phyloP scores from a whole-genome alignment of 345 rosid species.

The Brassica cretica region DNA sequence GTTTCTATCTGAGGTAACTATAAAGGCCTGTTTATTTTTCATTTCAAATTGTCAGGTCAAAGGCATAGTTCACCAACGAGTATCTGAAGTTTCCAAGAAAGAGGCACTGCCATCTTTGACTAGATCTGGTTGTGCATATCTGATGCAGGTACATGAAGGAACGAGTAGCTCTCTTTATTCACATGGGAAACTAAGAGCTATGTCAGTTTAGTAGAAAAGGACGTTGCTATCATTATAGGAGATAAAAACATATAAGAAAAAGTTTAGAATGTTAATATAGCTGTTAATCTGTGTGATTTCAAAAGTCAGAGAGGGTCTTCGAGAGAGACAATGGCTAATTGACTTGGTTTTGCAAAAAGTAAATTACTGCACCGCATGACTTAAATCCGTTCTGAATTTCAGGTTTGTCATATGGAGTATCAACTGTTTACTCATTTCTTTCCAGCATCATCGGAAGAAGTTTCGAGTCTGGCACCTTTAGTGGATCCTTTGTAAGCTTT shows the following conservation, averaged over 20 bases:
- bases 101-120: conserved; percentile 92
- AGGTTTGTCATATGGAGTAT: conserved; percentile 97
- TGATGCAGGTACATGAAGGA: conserved; percentile 70
- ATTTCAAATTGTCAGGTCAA: conserved; percentile 53
- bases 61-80: conserved; percentile 87
- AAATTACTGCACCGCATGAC: conserved; percentile 8
- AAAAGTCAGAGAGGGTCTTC: conserved; percentile 9
- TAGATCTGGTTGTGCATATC: conserved; percentile 95
- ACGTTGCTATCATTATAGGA: neutral
- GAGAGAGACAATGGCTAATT: neutral
- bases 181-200: conserved; percentile 12
- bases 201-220: conserved; percentile 18
- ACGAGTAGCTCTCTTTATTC: neutral
- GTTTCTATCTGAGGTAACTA: conserved; percentile 21
- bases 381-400: conserved; percentile 35
- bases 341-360: conserved; percentile 5
- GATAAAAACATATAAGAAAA: conserved; percentile 3
- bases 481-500: conserved; percentile 86
- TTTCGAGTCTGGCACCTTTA: conserved; percentile 87
- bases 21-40: conserved; percentile 14
- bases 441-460: conserved; percentile 85
- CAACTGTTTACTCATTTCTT: conserved; percentile 94
- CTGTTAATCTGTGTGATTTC: conserved; percentile 12
- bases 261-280: neutral
- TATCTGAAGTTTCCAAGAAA: conserved; percentile 82